Conservation (phyloP, 768 basidiomycete species). For the Hemileccinum rubropunctum region DNA sequence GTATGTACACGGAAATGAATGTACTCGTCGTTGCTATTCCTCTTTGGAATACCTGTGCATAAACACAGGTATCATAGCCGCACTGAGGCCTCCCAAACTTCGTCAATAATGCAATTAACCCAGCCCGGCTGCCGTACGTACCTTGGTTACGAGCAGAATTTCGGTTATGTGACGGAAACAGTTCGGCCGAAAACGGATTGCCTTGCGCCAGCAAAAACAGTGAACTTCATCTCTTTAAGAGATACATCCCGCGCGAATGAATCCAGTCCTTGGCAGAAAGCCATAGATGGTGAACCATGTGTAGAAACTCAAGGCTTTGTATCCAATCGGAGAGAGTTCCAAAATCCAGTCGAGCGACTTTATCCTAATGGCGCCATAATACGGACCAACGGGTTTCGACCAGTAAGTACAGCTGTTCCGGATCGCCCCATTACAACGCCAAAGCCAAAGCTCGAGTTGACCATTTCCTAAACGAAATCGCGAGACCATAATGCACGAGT, state of each 20-base stretch:
- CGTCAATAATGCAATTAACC: constrained; percentile 6
- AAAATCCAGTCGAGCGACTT: constrained; percentile 29
- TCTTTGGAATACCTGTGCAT: not conserved
- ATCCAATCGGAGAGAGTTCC: constrained; percentile 16
- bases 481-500: constrained; percentile 37
- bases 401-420: constrained; percentile 39
- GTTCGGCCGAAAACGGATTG: constrained; percentile 1
- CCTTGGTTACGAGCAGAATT: constrained; percentile 14
- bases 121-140: constrained; percentile 5
- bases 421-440: constrained; percentile 37
- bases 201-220: constrained; percentile 5
- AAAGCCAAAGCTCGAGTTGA: constrained; percentile 38
- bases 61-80: constrained; percentile 13
- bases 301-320: constrained; percentile 19
- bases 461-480: constrained; percentile 52
- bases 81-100: constrained; percentile 5
- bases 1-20: constrained; percentile 21
- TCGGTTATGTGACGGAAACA: not conserved
- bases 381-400: constrained; percentile 38
- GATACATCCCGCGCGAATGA: constrained; percentile 2
- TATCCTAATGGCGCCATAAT: constrained; percentile 32
- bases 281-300: constrained; percentile 3
- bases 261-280: constrained; percentile 17
- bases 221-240: constrained; percentile 1
- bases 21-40: not conserved